These are phyloP conservation scores for Colletotrichum costaricense DNA, from an alignment of 2,329 filamentous ascomycete species.

Conservation along the genomic window DNA sequence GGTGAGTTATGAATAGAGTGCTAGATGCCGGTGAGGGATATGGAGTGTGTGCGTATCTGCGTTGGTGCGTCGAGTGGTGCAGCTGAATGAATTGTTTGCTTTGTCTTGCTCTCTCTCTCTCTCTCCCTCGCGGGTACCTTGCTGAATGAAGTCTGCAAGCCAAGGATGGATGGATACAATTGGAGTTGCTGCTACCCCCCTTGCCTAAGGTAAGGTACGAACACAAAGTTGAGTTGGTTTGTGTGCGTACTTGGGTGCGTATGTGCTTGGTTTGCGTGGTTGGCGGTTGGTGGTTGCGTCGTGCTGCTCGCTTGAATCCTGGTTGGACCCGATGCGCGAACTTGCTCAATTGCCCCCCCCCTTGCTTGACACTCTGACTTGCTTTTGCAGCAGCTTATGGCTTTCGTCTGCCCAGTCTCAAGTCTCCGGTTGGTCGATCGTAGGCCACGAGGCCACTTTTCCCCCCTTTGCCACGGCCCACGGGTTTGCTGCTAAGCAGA, in stretches of 20 bases:
- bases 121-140: not conserved
- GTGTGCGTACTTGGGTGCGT: no score
- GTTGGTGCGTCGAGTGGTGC: not conserved
- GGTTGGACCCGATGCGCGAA: not conserved
- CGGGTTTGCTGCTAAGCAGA: slow-evolving; percentile 9
- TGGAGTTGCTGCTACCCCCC: not conserved
- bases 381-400: slow-evolving; percentile 9
- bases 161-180: not conserved
- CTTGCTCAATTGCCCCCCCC: not conserved
- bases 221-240: no score
- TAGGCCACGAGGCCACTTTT: slow-evolving; percentile 23
- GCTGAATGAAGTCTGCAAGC: not conserved
- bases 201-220: not conserved
- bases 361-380: slow-evolving; percentile 31
- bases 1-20: no score
- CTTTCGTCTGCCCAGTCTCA: not conserved
- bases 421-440: slow-evolving; percentile 20
- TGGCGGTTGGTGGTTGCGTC: not conserved
- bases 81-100: slow-evolving; percentile 2
- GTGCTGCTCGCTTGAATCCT: not conserved
- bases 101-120: not conserved
- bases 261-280: no score
- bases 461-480: not conserved
- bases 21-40: no score
- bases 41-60: no score